These are phyloP conservation scores for Manihot esculenta DNA, from an alignment of 441 rosid species.

Conservation along the genomic window DNA sequence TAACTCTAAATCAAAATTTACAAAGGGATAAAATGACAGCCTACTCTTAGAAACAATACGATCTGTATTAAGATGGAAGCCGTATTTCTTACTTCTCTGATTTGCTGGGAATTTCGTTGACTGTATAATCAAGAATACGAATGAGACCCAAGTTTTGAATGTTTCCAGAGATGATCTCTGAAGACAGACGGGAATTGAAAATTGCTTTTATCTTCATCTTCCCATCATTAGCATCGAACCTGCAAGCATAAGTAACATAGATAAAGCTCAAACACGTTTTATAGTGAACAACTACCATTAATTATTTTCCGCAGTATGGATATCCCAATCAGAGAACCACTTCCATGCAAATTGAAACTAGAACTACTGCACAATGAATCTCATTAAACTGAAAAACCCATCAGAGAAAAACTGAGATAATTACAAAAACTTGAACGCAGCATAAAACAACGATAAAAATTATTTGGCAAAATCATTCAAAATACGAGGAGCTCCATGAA, in stretches of 20 bases:
- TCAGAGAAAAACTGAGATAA: no score
- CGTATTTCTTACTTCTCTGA: conserved; percentile 54
- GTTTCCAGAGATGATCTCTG: conserved; percentile 63
- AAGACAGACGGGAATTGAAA: conserved; percentile 53
- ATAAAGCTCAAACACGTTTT: not conserved
- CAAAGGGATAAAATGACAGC: not conserved
- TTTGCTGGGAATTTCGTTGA: conserved; percentile 80
- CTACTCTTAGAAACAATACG: not conserved
- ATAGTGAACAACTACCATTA: not conserved
- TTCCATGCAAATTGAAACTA: not conserved
- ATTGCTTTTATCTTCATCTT: conserved; percentile 61
- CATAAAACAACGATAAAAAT: not conserved
- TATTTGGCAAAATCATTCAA: not conserved
- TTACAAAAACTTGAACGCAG: not conserved
- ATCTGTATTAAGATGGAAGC: not conserved
- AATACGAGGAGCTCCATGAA: not conserved
- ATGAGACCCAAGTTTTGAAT: conserved; percentile 70
- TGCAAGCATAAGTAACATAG: conserved; percentile 16
- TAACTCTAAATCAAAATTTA: not conserved
- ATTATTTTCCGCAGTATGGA: not conserved
- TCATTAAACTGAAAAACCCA: no score
- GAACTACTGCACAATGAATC: not conserved
- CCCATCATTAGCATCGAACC: conserved; percentile 81
- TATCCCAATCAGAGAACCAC: not conserved
- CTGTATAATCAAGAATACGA: conserved; percentile 65